These are phyloP conservation scores for Sisymbrium irio DNA, from an alignment of 345 rosid species.

Conservation along the genomic window DNA sequence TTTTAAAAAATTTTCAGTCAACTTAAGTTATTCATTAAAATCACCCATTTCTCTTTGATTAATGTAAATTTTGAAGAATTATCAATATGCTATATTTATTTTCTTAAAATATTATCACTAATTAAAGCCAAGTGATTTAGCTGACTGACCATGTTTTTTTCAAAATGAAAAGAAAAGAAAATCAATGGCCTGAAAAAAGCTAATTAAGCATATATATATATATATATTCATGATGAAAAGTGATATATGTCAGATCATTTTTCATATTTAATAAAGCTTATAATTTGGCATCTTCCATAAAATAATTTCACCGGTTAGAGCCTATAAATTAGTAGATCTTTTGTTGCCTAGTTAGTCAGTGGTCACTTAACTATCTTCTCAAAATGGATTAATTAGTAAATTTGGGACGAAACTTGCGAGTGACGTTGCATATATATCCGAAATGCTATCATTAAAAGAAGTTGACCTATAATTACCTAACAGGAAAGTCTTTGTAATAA, in stretches of 20 bases:
- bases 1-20: too few species aligned
- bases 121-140: too few species aligned
- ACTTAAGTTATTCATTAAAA: too few species aligned
- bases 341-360: background rate
- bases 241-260: background rate
- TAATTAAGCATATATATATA: too few species aligned
- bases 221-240: background rate
- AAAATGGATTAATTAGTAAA: conserved; percentile 4
- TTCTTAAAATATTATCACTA: too few species aligned
- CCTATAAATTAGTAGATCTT: background rate
- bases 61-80: too few species aligned
- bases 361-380: conserved; percentile 17
- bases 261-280: background rate
- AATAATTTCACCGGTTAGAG: background rate
- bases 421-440: conserved; percentile 27
- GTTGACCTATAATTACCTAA: conserved; percentile 19
- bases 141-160: too few species aligned
- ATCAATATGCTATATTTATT: too few species aligned
- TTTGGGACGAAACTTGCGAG: background rate
- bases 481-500: background rate
- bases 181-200: too few species aligned
- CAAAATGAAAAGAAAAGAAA: too few species aligned
- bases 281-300: background rate
- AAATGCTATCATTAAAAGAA: background rate
- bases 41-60: too few species aligned